Evolutionary conservation across 495 filamentous ascomycete genomes (phyloP).

Genomic region (Extremus antarcticus): DNA sequence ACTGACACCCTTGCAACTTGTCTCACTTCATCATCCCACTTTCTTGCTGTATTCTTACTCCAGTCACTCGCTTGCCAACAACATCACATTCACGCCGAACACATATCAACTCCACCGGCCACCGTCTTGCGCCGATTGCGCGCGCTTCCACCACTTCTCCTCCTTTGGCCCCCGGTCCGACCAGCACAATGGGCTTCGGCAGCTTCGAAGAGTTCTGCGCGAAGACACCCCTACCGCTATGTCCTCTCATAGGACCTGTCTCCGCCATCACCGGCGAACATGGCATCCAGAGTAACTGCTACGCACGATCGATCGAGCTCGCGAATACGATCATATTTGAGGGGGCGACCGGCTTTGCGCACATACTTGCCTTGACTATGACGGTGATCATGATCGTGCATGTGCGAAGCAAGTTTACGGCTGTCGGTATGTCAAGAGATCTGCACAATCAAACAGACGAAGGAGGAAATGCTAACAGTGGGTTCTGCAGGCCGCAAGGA

Average conservation of each 20-base stretch:
- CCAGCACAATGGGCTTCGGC: conserved; percentile 65
- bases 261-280: conserved; percentile 52
- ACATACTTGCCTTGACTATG: conserved; percentile 87
- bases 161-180: not conserved
- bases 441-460: too few relatives aligned
- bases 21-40: too few relatives aligned
- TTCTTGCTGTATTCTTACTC: too few relatives aligned
- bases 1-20: not conserved
- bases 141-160: not conserved
- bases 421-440: conserved; percentile 64
- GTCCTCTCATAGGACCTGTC: conserved; percentile 65
- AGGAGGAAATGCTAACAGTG: not conserved
- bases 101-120: too few relatives aligned
- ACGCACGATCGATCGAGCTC: conserved; percentile 86
- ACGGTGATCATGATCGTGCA: conserved; percentile 94
- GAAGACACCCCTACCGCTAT: conserved; percentile 76
- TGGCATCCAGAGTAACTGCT: conserved; percentile 84
- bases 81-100: not conserved
- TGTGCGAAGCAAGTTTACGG: conserved; percentile 93
- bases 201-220: conserved; percentile 80
- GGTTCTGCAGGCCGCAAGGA: conserved; percentile 74
- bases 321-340: conserved; percentile 98
- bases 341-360: conserved; percentile 79
- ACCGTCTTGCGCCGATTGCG: not conserved
- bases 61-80: not conserved